These are phyloP conservation scores for Dactylella cylindrospora DNA, from an alignment of 2,329 filamentous ascomycete species.

Conservation along the genomic window DNA sequence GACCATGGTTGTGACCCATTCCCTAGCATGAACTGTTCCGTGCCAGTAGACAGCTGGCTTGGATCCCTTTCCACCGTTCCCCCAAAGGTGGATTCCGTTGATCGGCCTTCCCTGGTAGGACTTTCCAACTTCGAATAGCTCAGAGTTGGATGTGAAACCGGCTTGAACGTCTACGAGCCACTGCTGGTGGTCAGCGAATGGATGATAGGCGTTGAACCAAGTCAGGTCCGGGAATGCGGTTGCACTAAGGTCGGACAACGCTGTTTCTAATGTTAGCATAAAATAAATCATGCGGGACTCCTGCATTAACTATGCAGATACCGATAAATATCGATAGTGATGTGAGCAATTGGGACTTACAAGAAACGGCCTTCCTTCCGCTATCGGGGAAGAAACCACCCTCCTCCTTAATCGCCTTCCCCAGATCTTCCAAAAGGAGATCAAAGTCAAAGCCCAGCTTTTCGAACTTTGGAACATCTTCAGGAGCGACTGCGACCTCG, in stretches of 20 bases:
- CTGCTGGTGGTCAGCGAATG: constrained; percentile 57
- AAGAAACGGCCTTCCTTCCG: constrained; percentile 5
- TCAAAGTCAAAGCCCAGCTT: constrained; percentile 13
- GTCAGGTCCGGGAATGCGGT: constrained; percentile 8
- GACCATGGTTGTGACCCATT: constrained; percentile 60
- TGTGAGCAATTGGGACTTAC: not conserved
- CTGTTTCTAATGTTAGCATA: constrained; percentile 2
- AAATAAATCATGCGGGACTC: not conserved
- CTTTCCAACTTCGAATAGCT: constrained; percentile 57
- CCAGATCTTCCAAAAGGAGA: constrained; percentile 22
- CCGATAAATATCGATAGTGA: not conserved
- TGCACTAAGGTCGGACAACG: constrained; percentile 2
- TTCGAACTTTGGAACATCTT: constrained; percentile 26
- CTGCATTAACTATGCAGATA: not conserved
- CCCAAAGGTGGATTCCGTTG: constrained; percentile 58
- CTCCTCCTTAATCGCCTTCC: constrained; percentile 17
- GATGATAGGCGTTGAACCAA: constrained; percentile 61
- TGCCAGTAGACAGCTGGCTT: constrained; percentile 58
- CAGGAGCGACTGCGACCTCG: constrained; percentile 26
- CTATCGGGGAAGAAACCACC: constrained; percentile 16
- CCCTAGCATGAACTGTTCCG: constrained; percentile 62
- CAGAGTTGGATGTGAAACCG: constrained; percentile 55
- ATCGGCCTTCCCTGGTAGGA: constrained; percentile 56
- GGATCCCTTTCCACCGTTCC: constrained; percentile 49
- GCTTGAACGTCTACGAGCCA: constrained; percentile 57